A percentile compares a stretch with the other conserved stretches of the same genome.
phyloP scores from a whole-genome alignment of 495 filamentous ascomycete species.

The Hyaloscypha finlandica region DNA sequence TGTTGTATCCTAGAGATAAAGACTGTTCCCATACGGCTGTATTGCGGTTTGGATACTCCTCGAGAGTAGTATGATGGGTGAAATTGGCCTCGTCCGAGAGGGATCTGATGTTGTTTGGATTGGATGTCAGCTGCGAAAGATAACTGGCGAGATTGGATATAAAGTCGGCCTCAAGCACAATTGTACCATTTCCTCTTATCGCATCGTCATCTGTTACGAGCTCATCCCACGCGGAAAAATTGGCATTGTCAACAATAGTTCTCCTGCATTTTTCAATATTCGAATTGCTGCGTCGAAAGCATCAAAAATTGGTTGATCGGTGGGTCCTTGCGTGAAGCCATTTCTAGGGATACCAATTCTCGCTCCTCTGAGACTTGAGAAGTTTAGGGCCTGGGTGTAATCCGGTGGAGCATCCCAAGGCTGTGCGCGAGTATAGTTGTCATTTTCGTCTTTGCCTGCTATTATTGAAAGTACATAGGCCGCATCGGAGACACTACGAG shows the following conservation, averaged over 20 bases:
- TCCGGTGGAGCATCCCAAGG: slow-evolving; percentile 44
- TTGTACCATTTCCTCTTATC: slow-evolving; percentile 17
- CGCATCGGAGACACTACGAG: slow-evolving; percentile 65
- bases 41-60: slow-evolving; percentile 40
- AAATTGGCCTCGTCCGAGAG: slow-evolving; percentile 38
- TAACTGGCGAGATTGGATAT: slow-evolving; percentile 45
- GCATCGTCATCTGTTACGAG: slow-evolving; percentile 24
- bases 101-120: slow-evolving; percentile 47
- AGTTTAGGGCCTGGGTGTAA: slow-evolving; percentile 44
- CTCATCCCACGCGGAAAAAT: slow-evolving; percentile 32
- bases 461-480: slow-evolving; percentile 64
- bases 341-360: slow-evolving; percentile 49
- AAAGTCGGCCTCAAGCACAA: slow-evolving; percentile 50
- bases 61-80: slow-evolving; percentile 34
- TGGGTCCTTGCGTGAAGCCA: slow-evolving; percentile 28
- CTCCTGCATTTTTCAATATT: slow-evolving; percentile 40
- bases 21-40: slow-evolving; percentile 40
- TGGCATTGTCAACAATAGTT: slow-evolving; percentile 39
- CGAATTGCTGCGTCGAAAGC: slow-evolving; percentile 40
- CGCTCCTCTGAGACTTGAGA: slow-evolving; percentile 36
- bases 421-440: slow-evolving; percentile 48
- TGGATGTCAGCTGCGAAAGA: slow-evolving; percentile 45
- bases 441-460: slow-evolving; percentile 51
- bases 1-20: slow-evolving; percentile 38
- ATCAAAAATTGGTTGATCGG: slow-evolving; percentile 31